Conservation (phyloP, 257 asterid genomes). For the Nicotiana sylvestris region DNA sequence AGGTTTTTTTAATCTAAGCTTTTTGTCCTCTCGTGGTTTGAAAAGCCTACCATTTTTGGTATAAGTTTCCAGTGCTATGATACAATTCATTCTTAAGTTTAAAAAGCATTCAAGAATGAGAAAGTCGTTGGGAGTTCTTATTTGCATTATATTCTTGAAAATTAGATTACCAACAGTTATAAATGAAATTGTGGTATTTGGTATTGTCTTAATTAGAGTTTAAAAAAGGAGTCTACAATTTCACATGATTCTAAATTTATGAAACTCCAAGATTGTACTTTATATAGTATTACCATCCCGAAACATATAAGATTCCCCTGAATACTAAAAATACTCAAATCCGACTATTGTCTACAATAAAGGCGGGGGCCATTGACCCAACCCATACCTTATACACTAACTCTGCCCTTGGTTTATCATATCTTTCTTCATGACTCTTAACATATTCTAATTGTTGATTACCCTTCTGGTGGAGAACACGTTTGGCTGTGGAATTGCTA, state of each 20-base stretch:
- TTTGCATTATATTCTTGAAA: not conserved
- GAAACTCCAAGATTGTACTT: not conserved
- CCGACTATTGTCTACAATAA: too few species aligned
- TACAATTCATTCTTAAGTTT: not conserved
- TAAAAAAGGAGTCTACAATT: not conserved
- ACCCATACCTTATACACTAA: too few species aligned
- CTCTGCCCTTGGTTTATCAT: too few species aligned
- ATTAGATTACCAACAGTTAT: not conserved
- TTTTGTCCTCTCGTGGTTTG: slow-evolving; percentile 14
- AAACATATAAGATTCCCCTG: too few species aligned
- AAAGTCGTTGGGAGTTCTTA: not conserved
- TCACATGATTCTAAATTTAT: not conserved
- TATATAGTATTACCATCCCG: not conserved
- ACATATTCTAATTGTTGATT: not conserved
- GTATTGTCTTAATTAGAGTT: not conserved
- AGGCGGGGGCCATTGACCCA: too few species aligned
- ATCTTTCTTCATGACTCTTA: not conserved
- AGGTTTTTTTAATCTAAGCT: not conserved
- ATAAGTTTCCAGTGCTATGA: not conserved
- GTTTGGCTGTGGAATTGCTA: not conserved
- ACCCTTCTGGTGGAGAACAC: not conserved
- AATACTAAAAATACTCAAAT: too few species aligned
- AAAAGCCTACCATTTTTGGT: slow-evolving; percentile 3
- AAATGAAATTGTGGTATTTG: not conserved
- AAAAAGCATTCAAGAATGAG: not conserved